These are phyloP conservation scores for Scutellaria baicalensis DNA, from an alignment of 257 asterid species.

Conservation along the genomic window DNA sequence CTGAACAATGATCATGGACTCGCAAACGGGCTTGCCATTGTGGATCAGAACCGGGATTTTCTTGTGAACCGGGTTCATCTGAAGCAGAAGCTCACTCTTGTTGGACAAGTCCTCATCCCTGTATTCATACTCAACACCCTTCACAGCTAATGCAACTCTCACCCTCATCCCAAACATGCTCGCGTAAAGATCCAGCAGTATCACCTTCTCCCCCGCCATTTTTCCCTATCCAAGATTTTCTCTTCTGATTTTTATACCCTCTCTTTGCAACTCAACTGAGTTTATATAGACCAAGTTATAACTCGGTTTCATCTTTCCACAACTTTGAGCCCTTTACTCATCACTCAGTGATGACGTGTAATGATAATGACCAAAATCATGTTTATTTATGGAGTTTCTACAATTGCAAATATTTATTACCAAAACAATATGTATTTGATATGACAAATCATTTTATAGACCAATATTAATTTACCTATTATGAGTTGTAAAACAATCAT, in stretches of 20 bases:
- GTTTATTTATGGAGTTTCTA: too few relatives aligned
- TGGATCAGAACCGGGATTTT: conserved; percentile 32
- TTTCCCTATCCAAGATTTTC: background rate
- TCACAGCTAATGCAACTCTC: conserved; percentile 41
- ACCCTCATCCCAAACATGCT: conserved; percentile 47
- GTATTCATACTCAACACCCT: conserved; percentile 32
- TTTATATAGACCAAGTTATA: too few relatives aligned
- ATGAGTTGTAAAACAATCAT: too few relatives aligned
- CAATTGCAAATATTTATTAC: too few relatives aligned
- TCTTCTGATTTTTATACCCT: background rate
- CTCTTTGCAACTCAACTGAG: too few relatives aligned
- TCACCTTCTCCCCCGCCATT: conserved; percentile 18
- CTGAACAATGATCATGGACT: conserved; percentile 38
- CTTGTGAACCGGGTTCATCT: conserved; percentile 41
- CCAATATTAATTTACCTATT: too few relatives aligned
- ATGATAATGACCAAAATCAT: too few relatives aligned
- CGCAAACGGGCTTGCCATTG: conserved; percentile 48
- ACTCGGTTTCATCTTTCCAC: too few relatives aligned
- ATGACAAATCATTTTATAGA: too few relatives aligned
- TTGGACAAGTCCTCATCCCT: conserved; percentile 24
- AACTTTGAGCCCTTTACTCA: too few relatives aligned
- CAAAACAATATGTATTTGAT: too few relatives aligned
- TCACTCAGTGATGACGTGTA: too few relatives aligned
- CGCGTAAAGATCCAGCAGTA: conserved; percentile 14
- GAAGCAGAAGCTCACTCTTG: conserved; percentile 12